These are phyloP conservation scores for Marasmius oreades DNA, from an alignment of 1,284 basidiomycete genomes.

Conservation along the genomic window DNA sequence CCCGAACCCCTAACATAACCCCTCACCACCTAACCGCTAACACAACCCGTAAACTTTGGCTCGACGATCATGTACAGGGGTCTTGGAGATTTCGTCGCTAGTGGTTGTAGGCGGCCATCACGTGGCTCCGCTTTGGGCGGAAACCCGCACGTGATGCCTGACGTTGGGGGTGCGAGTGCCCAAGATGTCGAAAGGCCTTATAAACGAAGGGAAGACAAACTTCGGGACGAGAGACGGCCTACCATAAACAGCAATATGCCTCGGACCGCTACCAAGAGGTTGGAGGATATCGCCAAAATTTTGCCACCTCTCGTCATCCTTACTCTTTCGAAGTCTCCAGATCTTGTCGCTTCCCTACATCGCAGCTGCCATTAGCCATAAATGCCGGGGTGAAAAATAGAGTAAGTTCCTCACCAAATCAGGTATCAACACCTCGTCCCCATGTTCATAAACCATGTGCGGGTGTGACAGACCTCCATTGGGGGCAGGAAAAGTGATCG, in stretches of 20 bases:
- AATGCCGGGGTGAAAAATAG: not conserved
- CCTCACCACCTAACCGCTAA: too few species aligned
- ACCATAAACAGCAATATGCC: slow-evolving; percentile 59
- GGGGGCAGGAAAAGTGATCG: slow-evolving; percentile 51
- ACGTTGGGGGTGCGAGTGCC: too few species aligned
- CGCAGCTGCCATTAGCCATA: not conserved
- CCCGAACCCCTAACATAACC: too few species aligned
- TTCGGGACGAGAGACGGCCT: slow-evolving; percentile 20
- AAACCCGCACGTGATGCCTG: too few species aligned
- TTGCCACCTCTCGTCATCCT: slow-evolving; percentile 38
- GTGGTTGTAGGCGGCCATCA: too few species aligned
- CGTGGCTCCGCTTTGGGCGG: too few species aligned
- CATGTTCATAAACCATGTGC: slow-evolving; percentile 57
- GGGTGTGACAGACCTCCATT: slow-evolving; percentile 48
- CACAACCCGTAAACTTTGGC: too few species aligned
- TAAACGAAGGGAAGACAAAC: too few species aligned
- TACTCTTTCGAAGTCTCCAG: slow-evolving; percentile 47
- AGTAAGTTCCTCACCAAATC: slow-evolving; percentile 47
- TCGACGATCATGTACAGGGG: too few species aligned
- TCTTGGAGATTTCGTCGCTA: too few species aligned
- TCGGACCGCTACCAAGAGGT: slow-evolving; percentile 61
- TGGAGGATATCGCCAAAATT: slow-evolving; percentile 63
- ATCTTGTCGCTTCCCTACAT: slow-evolving; percentile 59
- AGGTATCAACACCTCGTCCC: slow-evolving; percentile 54
- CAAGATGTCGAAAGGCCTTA: too few species aligned